Conservation (phyloP, 2,329 filamentous ascomycete genomes). For the Epichloe uncinata region DNA sequence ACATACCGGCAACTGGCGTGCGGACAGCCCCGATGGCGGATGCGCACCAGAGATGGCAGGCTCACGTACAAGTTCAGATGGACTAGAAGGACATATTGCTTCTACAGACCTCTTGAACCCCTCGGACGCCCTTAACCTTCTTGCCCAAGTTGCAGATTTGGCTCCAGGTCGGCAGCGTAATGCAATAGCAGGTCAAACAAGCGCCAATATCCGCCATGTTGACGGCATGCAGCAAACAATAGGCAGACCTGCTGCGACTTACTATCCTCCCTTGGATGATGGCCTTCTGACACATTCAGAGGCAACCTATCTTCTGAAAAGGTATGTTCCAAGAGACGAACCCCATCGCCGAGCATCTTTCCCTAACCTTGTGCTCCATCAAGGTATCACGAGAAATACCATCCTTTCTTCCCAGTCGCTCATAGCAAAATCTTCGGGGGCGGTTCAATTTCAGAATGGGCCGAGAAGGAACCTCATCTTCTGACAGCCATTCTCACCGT, state of each 20-base stretch:
- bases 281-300: constrained; percentile 17
- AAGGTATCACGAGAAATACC: constrained; percentile 52
- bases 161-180: constrained; percentile 13
- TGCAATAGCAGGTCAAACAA: constrained; percentile 5
- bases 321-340: constrained; percentile 7
- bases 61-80: constrained; percentile 8
- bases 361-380: constrained; percentile 4
- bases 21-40: constrained; percentile 5
- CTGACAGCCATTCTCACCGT: constrained; percentile 59
- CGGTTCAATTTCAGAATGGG: constrained; percentile 38
- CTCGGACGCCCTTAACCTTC: constrained; percentile 26
- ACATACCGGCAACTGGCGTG: constrained; percentile 8
- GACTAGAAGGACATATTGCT: constrained; percentile 26
- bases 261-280: constrained; percentile 21
- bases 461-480: constrained; percentile 49
- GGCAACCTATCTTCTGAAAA: constrained; percentile 14
- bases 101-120: constrained; percentile 27
- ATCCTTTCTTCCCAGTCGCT: constrained; percentile 57
- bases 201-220: constrained; percentile 7
- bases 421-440: constrained; percentile 43
- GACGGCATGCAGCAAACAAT: constrained; percentile 1
- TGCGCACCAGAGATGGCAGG: constrained; percentile 6
- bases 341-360: background rate
- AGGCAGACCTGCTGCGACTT: constrained; percentile 1
- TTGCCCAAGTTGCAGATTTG: constrained; percentile 28